Base-by-base conservation (phyloP, 495 filamentous ascomycete genomes). In the Penicillium desertorum region DNA sequence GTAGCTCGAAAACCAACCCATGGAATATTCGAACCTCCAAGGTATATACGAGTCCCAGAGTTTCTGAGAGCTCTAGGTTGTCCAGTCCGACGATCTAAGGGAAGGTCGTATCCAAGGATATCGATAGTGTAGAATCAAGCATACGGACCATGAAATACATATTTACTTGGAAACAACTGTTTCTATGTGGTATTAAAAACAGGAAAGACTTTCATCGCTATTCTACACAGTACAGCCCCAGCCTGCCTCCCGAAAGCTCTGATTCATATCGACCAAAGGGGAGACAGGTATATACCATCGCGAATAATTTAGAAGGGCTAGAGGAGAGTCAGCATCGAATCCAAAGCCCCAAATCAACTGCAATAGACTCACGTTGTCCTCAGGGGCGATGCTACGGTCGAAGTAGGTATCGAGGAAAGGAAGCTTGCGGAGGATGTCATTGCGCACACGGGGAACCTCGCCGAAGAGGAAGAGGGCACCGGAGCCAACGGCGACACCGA, bases 381-480 rank as follows among this genome's bases (percentile, higher is more conserved):
- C 83, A 39, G 85, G 77, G 58, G 83, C 73, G 61, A 87, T 70
- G 67, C 81, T 76, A 60, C 78, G 76, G 61, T 81, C 71, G 59
- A 78, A 87, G 72, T 83, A 83, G 53, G 64, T 60, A 46, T 85
- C 84, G 54, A 88, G 71, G 60, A 85, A 69, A 43, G 86, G 86
- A 36, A 88, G 61, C 76, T 85, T 79, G 76, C 81, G 75, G 46
- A 83, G 66, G 64, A 90, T 86, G 71, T 90, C 87, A 58, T 73
- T 81, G 66, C 81, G 73, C 42, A 90, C 84, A 66, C 81, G 79
- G 50, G 87, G 87, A 39, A 90, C 78, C 51, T 87, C 87, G 52
- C 83, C 79, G 73, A 90, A 82, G 81, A 88, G 85, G 75, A 84
- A 88, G 60, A 90, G 68, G n/a, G 81, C 83, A 69, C 83, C 83